Evolutionary conservation across 441 rosid genomes (phyloP), one percentile per base, ranked within the genome.

Genomic region (Pelargonium myrrhifolium): DNA sequence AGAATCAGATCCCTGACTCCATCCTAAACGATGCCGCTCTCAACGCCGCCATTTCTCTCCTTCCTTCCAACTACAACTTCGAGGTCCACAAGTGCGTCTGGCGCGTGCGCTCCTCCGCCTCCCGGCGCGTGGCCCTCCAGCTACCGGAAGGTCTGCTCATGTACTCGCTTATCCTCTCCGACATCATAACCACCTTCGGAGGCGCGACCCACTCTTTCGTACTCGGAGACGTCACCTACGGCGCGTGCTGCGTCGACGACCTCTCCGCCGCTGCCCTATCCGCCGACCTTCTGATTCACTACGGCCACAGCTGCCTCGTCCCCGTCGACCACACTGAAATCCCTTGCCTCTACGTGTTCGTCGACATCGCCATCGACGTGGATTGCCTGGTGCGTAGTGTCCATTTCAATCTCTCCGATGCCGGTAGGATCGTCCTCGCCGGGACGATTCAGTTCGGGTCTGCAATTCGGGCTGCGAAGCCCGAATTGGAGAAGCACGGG

Each of bases 161-260:
- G 93, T 93, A 87, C 72, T 86, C 99, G 1, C 84, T 92, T 31
- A 73, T 86, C 40, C 91, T 93, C 83, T 87, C 97, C 37, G 97
- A 93, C 71, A 88, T 93, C 76, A 83, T 91, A 82, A 78, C 89
- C 1, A 68, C 93, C 76, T 85, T 85, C 58, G 86, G 89, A 6
- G 90, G 75, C 63, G 88, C 83, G 22, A 51, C 79, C 14, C 86
- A 88, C 72, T 89, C 93, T 77, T 93, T 91, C 71, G 70, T 91
- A 66, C 91, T 93, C 58, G 97, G 95, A 14, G 96, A 91, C 66
- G 97, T 91, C 9, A 89, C 97, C 18, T 93, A 88, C 64, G 96
- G 96, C 20, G 97, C 96, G 2, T 93, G 97, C 75, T 93, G 99
- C 79, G 84, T 89, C 18, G 97, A 93, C 58, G 97, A 91, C 76